These are phyloP conservation scores for Emericellopsis terricola DNA, from an alignment of 495 filamentous ascomycete genomes.

Conservation along the genomic window DNA sequence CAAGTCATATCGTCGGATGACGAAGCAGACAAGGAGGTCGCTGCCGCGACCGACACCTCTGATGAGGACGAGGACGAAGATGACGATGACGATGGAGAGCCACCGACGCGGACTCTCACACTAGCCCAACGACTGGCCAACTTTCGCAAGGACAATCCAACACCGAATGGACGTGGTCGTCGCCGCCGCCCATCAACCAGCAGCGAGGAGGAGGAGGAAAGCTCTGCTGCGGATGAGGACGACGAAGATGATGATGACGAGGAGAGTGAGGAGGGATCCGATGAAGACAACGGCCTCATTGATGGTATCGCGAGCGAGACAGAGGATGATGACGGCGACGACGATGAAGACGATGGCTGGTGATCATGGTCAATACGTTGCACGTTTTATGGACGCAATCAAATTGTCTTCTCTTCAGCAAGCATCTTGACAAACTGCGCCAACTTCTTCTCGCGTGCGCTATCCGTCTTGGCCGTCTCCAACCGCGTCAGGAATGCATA, in stretches of 20 bases:
- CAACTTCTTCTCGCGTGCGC: slow-evolving; percentile 11
- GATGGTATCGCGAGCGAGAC: not conserved
- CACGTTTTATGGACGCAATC: not conserved
- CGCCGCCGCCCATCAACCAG: not conserved
- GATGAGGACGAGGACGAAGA: not conserved
- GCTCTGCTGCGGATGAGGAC: not conserved
- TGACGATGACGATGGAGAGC: not conserved
- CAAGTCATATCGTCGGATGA: not conserved
- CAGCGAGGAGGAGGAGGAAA: not conserved
- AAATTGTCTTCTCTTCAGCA: slow-evolving; percentile 7
- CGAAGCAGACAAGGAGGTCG: not conserved
- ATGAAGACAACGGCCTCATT: not conserved
- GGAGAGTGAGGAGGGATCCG: not conserved
- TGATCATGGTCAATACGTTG: not conserved
- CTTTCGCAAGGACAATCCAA: not conserved
- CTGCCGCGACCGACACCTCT: not conserved
- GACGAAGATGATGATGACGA: slow-evolving; percentile 1
- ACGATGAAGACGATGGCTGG: not conserved
- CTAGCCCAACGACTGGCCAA: not conserved
- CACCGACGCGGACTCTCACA: not conserved
- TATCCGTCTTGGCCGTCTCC: slow-evolving; percentile 16
- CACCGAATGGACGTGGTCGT: not conserved
- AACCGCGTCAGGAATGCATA: slow-evolving; percentile 25
- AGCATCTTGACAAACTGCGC: slow-evolving; percentile 11
- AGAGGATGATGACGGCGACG: not conserved